Percentiles rank a stretch among this genome's conserved stretches.
phyloP scores from a whole-genome alignment of 176 grass and related monocot genomes.

The Stipa capillata region DNA sequence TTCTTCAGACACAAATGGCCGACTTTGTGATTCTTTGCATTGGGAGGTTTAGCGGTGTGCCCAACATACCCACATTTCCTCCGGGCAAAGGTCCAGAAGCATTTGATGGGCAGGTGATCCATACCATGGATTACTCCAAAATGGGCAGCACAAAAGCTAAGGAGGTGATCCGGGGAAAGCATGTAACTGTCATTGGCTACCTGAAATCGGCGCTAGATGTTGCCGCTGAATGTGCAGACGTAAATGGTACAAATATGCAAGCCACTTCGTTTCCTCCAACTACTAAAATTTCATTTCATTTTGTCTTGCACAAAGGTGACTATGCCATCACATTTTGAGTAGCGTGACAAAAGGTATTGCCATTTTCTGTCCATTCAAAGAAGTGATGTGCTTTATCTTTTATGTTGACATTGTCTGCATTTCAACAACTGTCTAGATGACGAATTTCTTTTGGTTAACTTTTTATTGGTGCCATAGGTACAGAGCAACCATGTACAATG shows the following conservation, averaged over 20 bases:
- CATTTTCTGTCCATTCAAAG: neutral
- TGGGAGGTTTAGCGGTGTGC: conserved; percentile 48
- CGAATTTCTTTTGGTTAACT: no score
- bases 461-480: neutral
- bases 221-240: conserved; percentile 24
- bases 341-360: no score
- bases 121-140: no score
- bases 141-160: no score
- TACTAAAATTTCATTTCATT: neutral
- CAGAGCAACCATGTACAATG: no score
- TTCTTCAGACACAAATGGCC: conserved; percentile 25
- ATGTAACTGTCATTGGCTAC: conserved; percentile 27
- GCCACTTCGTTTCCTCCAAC: neutral
- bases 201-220: conserved; percentile 48
- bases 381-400: neutral
- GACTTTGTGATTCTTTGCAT: conserved; percentile 45
- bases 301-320: neutral
- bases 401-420: no score
- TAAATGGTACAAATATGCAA: conserved; percentile 22
- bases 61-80: no score
- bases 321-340: no score
- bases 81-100: no score
- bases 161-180: conserved; percentile 32
- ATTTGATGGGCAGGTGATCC: no score
- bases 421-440: neutral